A percentile compares a stretch with the other conserved stretches of the same genome.
These are phyloP conservation scores for Cutaneotrichosporon sp. DNA, from an alignment of 1,284 basidiomycete genomes.

Conservation along the genomic window DNA sequence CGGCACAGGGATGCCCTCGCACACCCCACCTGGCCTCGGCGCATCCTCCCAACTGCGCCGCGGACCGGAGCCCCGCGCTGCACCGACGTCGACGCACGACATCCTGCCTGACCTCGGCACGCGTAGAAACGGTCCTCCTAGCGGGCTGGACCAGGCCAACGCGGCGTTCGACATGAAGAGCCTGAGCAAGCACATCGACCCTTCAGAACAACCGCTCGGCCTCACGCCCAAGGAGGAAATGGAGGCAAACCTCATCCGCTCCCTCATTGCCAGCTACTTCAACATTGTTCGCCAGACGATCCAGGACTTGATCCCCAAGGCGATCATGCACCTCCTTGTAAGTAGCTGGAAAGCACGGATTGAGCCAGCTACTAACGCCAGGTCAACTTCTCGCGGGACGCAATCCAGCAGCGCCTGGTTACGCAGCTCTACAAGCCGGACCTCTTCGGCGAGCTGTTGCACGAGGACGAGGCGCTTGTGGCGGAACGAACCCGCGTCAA, in stretches of 20 bases:
- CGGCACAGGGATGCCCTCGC: constrained; percentile 15
- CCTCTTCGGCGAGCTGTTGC: constrained; percentile 81
- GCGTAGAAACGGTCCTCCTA: constrained; percentile 32
- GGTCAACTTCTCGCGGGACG: constrained; percentile 93
- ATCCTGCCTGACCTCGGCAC: constrained; percentile 46
- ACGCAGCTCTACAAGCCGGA: constrained; percentile 89
- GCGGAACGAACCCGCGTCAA: constrained; percentile 91
- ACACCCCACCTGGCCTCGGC: not conserved
- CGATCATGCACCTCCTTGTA: constrained; percentile 71
- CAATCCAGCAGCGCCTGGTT: constrained; percentile 93
- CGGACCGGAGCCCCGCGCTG: not conserved
- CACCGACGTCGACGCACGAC: constrained; percentile 15
- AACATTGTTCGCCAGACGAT: constrained; percentile 93
- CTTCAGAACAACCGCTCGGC: constrained; percentile 56
- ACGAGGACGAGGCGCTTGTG: constrained; percentile 93
- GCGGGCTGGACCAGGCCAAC: constrained; percentile 68
- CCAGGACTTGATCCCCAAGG: constrained; percentile 94
- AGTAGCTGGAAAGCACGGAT: constrained; percentile 18
- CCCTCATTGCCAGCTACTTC: constrained; percentile 93
- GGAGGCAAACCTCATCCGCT: constrained; percentile 91
- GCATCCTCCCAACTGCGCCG: not conserved
- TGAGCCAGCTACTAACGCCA: constrained; percentile 46
- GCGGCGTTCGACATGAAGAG: constrained; percentile 99
- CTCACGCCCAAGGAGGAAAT: constrained; percentile 83
- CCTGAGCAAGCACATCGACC: constrained; percentile 90